Conservation (phyloP, 2,329 filamentous ascomycete species). For the Microsporum canis region DNA sequence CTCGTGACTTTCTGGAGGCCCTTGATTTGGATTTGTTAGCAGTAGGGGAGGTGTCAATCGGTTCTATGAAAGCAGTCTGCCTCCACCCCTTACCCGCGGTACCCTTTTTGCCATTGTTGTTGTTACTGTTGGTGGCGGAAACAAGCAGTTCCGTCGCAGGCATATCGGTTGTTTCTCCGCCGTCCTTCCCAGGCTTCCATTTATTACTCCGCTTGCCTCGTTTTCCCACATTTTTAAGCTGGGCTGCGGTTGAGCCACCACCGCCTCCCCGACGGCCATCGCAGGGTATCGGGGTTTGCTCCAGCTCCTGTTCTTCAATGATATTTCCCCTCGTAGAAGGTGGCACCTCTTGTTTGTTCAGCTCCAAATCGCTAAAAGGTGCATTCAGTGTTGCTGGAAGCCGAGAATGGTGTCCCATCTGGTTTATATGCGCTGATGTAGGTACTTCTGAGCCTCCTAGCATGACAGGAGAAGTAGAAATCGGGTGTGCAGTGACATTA, state of each 20-base stretch:
- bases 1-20: conserved; percentile 34
- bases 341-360: conserved; percentile 16
- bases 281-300: conserved; percentile 3
- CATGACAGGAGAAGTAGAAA: conserved; percentile 21
- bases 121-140: conserved; percentile 16
- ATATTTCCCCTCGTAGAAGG: conserved; percentile 10
- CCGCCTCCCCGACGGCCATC: conserved; percentile 11
- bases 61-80: conserved; percentile 53
- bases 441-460: conserved; percentile 20
- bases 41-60: conserved; percentile 33
- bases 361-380: conserved; percentile 34
- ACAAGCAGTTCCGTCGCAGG: background rate
- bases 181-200: conserved; percentile 37
- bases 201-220: conserved; percentile 37
- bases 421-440: conserved; percentile 12
- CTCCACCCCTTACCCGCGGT: conserved; percentile 52
- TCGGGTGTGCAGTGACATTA: conserved; percentile 11
- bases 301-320: conserved; percentile 14
- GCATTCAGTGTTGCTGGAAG: conserved; percentile 33
- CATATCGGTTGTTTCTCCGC: conserved; percentile 19
- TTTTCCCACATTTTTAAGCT: conserved; percentile 22
- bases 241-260: conserved; percentile 18
- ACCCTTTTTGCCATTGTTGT: conserved; percentile 30
- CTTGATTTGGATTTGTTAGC: conserved; percentile 30
- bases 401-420: conserved; percentile 13